A percentile compares a stretch with the other conserved stretches of the same genome.
Conservation (phyloP, 768 basidiomycete genomes). For the Fomitopsis serialis region DNA sequence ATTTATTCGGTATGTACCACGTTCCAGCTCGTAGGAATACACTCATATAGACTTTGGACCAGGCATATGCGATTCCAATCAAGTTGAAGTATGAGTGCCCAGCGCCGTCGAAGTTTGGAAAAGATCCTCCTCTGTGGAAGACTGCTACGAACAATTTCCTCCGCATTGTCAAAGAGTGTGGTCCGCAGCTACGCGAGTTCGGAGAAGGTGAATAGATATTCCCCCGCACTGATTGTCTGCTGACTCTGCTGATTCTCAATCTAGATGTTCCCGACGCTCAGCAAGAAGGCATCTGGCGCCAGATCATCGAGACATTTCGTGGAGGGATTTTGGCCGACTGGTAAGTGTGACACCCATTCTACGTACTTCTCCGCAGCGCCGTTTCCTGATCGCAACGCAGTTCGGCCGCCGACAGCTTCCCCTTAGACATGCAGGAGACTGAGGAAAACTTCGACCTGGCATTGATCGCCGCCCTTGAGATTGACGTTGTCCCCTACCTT, state of each 20-base stretch:
- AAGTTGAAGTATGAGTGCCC: constrained; percentile 96
- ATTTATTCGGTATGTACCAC: constrained; percentile 57
- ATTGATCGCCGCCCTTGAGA: constrained; percentile 74
- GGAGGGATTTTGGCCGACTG: constrained; percentile 84
- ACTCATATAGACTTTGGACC: neutral
- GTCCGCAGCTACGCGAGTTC: constrained; percentile 43
- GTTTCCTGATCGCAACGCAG: constrained; percentile 27
- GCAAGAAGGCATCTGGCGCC: constrained; percentile 81
- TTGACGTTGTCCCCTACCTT: constrained; percentile 72
- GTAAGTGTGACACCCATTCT: constrained; percentile 35
- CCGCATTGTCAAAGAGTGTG: constrained; percentile 64
- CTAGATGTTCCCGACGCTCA: constrained; percentile 53
- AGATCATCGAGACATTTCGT: constrained; percentile 73
- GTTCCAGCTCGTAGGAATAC: no score
- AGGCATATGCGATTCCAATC: constrained; percentile 74
- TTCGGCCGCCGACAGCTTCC: constrained; percentile 49
- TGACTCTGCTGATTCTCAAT: neutral
- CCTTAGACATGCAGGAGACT: constrained; percentile 59
- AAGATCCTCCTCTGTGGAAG: constrained; percentile 90
- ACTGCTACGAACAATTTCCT: constrained; percentile 84
- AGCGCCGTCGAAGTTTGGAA: constrained; percentile 78
- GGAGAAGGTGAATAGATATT: constrained; percentile 39
- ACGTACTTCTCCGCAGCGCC: no score
- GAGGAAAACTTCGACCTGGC: constrained; percentile 86
- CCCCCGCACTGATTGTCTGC: neutral